A percentile compares a stretch with the other conserved stretches of the same genome.
These are phyloP conservation scores for Phanerochaete carnosa DNA, from an alignment of 768 basidiomycete species.

Conservation along the genomic window DNA sequence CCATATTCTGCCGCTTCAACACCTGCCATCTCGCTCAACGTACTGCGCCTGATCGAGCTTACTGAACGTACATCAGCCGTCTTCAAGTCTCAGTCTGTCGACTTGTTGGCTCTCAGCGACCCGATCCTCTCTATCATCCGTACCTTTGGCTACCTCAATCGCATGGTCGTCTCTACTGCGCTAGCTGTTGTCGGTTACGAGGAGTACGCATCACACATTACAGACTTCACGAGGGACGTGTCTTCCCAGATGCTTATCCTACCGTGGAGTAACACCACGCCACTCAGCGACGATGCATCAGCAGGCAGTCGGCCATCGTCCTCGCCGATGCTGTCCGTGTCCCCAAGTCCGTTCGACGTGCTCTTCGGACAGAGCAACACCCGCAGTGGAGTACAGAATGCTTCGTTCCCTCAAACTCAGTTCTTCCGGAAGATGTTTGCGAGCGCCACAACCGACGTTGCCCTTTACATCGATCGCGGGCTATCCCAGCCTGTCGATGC, in stretches of 20 bases:
- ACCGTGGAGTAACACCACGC: constrained; percentile 60
- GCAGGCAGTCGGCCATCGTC: neutral
- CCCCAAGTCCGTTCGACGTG: constrained; percentile 68
- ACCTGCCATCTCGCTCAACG: constrained; percentile 50
- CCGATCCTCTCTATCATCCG: constrained; percentile 70
- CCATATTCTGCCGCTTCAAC: constrained; percentile 8
- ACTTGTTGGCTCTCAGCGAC: constrained; percentile 66
- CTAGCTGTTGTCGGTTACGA: constrained; percentile 76
- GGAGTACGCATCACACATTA: constrained; percentile 67
- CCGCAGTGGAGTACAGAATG: constrained; percentile 43
- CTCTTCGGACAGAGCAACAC: constrained; percentile 56
- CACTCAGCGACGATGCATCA: constrained; percentile 1
- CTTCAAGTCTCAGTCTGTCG: constrained; percentile 75
- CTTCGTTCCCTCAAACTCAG: constrained; percentile 67
- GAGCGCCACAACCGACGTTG: constrained; percentile 71
- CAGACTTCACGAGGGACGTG: constrained; percentile 52
- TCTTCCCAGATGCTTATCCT: constrained; percentile 75
- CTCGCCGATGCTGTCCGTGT: neutral
- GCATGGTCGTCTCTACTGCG: constrained; percentile 60
- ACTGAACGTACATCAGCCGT: constrained; percentile 86
- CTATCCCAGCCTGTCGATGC: constrained; percentile 27
- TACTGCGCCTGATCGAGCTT: constrained; percentile 86
- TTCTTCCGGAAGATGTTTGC: constrained; percentile 83
- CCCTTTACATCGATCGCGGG: constrained; percentile 81
- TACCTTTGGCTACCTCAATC: constrained; percentile 73